These are phyloP conservation scores for Saturnispora serradocipensis DNA, from an alignment of 805 yeast species.

Conservation along the genomic window DNA sequence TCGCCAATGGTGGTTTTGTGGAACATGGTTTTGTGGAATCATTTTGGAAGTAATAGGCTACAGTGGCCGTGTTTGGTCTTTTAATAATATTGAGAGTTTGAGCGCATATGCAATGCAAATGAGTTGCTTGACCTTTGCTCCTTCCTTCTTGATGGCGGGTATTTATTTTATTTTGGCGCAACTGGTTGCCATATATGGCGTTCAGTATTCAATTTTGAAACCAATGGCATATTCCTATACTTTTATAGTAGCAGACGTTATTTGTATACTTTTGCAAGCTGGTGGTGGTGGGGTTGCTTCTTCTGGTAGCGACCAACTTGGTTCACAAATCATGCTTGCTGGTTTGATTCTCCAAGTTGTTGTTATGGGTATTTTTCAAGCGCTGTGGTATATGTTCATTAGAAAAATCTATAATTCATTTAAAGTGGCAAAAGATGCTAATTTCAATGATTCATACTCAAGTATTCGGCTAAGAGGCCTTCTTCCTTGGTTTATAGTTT, in stretches of 20 bases:
- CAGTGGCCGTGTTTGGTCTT: conserved; percentile 40
- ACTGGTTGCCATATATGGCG: conserved; percentile 52
- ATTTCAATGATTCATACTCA: conserved; percentile 28
- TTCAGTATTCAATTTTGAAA: conserved; percentile 37
- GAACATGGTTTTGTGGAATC: conserved; percentile 44
- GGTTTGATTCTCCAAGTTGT: conserved; percentile 69
- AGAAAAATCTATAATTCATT: conserved; percentile 26
- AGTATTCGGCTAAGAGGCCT: conserved; percentile 26
- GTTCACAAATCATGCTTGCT: conserved; percentile 49
- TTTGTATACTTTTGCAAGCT: conserved; percentile 52
- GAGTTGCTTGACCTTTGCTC: conserved; percentile 64
- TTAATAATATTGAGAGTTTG: conserved; percentile 25
- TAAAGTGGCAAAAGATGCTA: conserved; percentile 18
- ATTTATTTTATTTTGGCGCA: conserved; percentile 66
- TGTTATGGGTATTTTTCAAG: conserved; percentile 50
- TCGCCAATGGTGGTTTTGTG: conserved; percentile 57
- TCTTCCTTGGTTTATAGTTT: conserved; percentile 37
- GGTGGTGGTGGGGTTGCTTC: conserved; percentile 42
- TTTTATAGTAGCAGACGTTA: conserved; percentile 57
- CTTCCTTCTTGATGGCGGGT: conserved; percentile 80
- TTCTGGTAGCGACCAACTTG: conserved; percentile 13
- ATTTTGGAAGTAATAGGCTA: conserved; percentile 58
- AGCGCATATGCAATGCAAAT: conserved; percentile 53
- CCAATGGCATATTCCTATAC: conserved; percentile 56
- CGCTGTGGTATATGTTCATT: conserved; percentile 37